Conservation (phyloP, 768 basidiomycete genomes). For the Sarcodon sp. region DNA sequence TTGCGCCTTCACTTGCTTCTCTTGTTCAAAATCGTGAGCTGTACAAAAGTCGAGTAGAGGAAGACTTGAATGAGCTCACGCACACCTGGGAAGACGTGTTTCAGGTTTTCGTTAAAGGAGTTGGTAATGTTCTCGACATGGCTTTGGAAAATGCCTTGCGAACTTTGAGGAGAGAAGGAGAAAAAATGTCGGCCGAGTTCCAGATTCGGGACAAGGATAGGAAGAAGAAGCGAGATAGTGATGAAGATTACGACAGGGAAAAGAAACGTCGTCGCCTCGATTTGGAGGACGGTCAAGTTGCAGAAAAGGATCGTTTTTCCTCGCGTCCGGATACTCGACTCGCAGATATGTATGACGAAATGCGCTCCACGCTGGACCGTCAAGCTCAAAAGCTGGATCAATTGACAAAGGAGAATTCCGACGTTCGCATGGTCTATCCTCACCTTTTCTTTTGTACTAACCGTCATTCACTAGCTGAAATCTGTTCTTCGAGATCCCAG, state of each 20-base stretch:
- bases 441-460: background rate
- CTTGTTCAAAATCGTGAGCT: slow-evolving; percentile 29
- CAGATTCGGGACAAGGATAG: background rate
- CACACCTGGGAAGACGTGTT: slow-evolving; percentile 35
- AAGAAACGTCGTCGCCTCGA: background rate
- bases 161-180: background rate
- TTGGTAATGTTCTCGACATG: slow-evolving; percentile 22
- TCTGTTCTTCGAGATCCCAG: background rate
- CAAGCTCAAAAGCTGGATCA: background rate
- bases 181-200: background rate
- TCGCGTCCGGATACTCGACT: background rate
- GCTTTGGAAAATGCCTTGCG: slow-evolving; percentile 10
- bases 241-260: background rate
- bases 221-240: background rate
- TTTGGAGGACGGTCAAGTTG: background rate
- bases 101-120: slow-evolving; percentile 25
- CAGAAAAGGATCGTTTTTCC: background rate
- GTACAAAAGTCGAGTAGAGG: slow-evolving; percentile 27
- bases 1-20: slow-evolving; percentile 32
- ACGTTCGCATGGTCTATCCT: background rate
- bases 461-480: background rate
- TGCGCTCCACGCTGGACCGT: background rate
- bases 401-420: background rate
- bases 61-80: slow-evolving; percentile 25
- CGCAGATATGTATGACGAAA: background rate